Evolutionary conservation across 2,329 filamentous ascomycete genomes (phyloP), one percentile per base, ranked within the genome.

Genomic region (Metarhizium brunneum): DNA sequence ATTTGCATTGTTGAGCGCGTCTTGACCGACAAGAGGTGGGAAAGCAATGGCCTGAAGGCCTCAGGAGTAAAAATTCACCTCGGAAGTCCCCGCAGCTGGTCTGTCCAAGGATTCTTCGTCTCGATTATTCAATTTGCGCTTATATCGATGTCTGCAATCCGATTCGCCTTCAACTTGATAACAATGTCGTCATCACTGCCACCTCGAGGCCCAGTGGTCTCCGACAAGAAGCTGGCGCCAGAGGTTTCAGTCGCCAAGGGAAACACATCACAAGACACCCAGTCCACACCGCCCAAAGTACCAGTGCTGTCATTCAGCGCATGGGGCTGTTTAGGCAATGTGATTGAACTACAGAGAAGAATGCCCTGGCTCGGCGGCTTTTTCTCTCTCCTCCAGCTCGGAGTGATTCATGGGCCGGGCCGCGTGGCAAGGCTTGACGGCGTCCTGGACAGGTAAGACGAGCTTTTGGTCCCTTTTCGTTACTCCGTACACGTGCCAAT

Each of bases 361-460:
- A 95, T 96, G 90, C 92, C 92, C 60, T 97, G 92, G 92, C 80
- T 96, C 56, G 80, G 79, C 66, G 90, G 90, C 67, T 75, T 82
- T 62, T 69, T 94, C 58, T 87, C 88, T 56, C 81, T 96, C 71
- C 69, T 87, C 62, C 90, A 94, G 72, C 86, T 88, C 77, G 78
- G 84, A 62, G 79, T 85, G 65, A 73, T 92, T 66, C 76, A 78
- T 65, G 90, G 91, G 29, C 89, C 89, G 61, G 88, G 90, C 65
- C 81, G 74, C 72, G 71, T 95, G 61, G 90, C 88, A 67, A 80
- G 81, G 65, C 82, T 87, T 32, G 81, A 95, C 70, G 86, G 90
- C 60, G 79, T 85, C 69, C 76, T 96, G 72, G 92, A 97, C 77
- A 95, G 90, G 92, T 97, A 84, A 86, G 90, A 42, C 30, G 36